Evolutionary conservation across 352 stramenopile species (phyloP), one percentile per base, ranked within the genome.

Genomic region (Globisporangium nodosum): DNA sequence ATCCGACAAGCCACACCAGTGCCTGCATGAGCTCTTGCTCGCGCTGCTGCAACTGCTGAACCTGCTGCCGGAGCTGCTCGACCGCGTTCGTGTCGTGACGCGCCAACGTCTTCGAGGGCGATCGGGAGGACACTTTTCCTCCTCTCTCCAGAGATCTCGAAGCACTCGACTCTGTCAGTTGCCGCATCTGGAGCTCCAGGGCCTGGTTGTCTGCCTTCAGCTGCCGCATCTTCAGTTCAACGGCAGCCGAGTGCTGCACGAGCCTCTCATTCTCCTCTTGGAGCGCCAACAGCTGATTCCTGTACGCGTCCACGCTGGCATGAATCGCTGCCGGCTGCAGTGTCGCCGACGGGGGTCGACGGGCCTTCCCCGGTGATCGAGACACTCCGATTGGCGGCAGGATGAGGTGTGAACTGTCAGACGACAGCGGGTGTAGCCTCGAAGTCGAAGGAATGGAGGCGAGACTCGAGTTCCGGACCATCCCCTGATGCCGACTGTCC

Each of bases 21-120:
- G 82, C 82, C 52, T 87, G 77, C 82, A 92, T 90, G 35, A 92
- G 78, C 56, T 92, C 82, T 55, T 92, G 78, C 49, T 92, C 82
- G n/a, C 78, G 80, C 54, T 82, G 68, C 56, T 87, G 80, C 21
- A 92, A 66, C 18, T 90, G 82, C 64, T 82, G 62, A 13, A 92
- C 72, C 31, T 89, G 82, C 16, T 75, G 52, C 30, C 69, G 76
- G 31, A 88, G 65, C 43, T 85, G 67, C 12, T 69, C 69, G 16
- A 74, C 56, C 18, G 51, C 33, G 37, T 7, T 51, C 3, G 5
- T 12, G 11, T 33, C 35, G 8, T 42, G 35, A 0, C 51, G 58
- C 46, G 54, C 31, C 9, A 51, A 61, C 21, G 61, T 69, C 39
- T 59, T 58, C 27, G 64, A 68, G 40, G 21, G 30, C 15, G 55